These are phyloP conservation scores for Polytrichum commune DNA, from an alignment of 225 moss, liverwort and hornwort species.

Conservation along the genomic window DNA sequence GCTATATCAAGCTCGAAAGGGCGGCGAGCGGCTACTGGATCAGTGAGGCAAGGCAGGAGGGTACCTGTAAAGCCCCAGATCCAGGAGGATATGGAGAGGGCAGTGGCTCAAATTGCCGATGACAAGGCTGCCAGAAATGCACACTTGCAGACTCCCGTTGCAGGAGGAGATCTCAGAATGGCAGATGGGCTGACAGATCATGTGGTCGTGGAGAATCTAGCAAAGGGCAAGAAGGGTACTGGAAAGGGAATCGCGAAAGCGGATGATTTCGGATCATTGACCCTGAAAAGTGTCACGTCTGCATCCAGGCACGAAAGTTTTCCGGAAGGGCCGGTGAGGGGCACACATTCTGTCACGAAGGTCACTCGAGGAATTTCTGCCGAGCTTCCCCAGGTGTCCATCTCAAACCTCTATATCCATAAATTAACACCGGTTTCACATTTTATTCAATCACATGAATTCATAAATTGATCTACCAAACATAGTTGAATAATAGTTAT, in stretches of 20 bases:
- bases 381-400: slow-evolving; percentile 1
- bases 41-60: neutral
- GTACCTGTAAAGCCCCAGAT: neutral
- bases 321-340: neutral
- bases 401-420: too few relatives aligned
- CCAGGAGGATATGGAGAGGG: neutral
- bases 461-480: too few relatives aligned
- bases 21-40: neutral
- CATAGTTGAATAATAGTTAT: too few relatives aligned
- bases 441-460: too few relatives aligned
- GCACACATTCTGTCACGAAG: neutral
- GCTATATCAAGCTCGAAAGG: neutral
- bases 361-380: neutral
- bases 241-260: slow-evolving; percentile 3
- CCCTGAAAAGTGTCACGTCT: neutral
- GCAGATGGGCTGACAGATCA: neutral
- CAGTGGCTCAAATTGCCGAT: neutral
- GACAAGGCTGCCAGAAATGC: neutral
- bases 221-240: slow-evolving; percentile 4
- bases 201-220: neutral
- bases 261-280: neutral
- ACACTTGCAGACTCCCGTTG: neutral
- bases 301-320: neutral
- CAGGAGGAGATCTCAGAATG: neutral
- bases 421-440: too few relatives aligned